Conservation (phyloP, 2,329 filamentous ascomycete genomes). For the Colletotrichum noveboracense region DNA sequence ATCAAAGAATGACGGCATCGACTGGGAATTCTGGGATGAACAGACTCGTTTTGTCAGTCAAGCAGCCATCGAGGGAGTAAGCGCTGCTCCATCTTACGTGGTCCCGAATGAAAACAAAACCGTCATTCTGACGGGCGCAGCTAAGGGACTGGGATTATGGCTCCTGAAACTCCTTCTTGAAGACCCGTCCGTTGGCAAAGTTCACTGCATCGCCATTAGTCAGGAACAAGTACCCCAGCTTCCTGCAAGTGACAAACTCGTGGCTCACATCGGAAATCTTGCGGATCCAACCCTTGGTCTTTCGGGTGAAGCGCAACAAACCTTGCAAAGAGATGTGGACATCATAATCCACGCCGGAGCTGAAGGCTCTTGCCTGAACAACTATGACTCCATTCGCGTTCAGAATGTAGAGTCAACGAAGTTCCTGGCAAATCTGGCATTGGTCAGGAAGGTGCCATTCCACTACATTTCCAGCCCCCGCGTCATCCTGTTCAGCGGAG, state of each 20-base stretch:
- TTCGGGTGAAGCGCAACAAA: slow-evolving; percentile 5
- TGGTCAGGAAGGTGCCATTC: slow-evolving; percentile 25
- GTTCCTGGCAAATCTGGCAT: slow-evolving; percentile 28
- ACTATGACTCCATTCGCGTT: slow-evolving; percentile 29
- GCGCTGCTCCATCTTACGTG: not conserved
- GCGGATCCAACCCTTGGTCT: slow-evolving; percentile 40
- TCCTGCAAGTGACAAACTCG: slow-evolving; percentile 30
- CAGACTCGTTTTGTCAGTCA: slow-evolving; percentile 22
- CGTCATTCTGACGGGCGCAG: slow-evolving; percentile 42
- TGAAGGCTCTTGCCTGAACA: slow-evolving; percentile 35
- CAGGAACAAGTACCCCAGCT: slow-evolving; percentile 5
- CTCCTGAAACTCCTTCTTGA: slow-evolving; percentile 41
- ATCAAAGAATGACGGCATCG: not conserved
- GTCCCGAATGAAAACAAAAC: slow-evolving; percentile 8
- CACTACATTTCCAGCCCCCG: slow-evolving; percentile 42
- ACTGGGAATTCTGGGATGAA: slow-evolving; percentile 30
- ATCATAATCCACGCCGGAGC: slow-evolving; percentile 58
- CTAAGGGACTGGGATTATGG: slow-evolving; percentile 43
- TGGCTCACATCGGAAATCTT: slow-evolving; percentile 41
- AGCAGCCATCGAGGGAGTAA: not conserved
- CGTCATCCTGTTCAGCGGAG: slow-evolving; percentile 11
- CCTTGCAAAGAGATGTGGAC: slow-evolving; percentile 29
- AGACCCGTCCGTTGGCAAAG: slow-evolving; percentile 30
- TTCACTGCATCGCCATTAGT: slow-evolving; percentile 49
- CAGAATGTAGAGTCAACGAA: slow-evolving; percentile 35